A percentile compares a stretch with the other conserved stretches of the same genome.
phyloP scores from a whole-genome alignment of 2,329 filamentous ascomycete species.

The Torrubiella hemipterigena region DNA sequence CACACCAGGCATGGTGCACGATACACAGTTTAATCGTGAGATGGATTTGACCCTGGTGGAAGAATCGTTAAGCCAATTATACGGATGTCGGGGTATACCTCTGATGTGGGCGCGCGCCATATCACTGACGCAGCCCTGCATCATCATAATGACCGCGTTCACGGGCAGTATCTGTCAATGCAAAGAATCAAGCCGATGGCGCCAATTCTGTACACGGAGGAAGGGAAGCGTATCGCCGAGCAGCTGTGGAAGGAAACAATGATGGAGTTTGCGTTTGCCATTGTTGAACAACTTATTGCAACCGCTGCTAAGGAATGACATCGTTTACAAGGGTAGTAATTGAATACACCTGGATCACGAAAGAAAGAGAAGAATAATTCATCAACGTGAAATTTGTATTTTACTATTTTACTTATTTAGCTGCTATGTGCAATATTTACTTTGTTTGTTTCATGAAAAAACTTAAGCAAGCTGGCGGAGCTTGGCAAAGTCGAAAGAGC shows the following conservation, averaged over 20 bases:
- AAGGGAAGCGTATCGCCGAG: slow-evolving; percentile 4
- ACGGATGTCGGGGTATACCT: slow-evolving; percentile 1
- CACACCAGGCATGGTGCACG: slow-evolving; percentile 9
- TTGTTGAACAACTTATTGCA: slow-evolving; percentile 2
- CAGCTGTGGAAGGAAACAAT: slow-evolving; percentile 10
- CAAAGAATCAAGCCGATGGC: slow-evolving; percentile 7
- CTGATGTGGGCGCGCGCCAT: slow-evolving; percentile 5
- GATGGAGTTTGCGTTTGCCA: slow-evolving; percentile 9
- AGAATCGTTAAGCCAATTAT: slow-evolving; percentile 3
- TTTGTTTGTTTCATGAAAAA: too few relatives aligned
- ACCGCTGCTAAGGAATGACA: neutral
- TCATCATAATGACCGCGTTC: slow-evolving; percentile 2
- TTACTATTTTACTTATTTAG: too few relatives aligned
- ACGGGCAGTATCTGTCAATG: slow-evolving; percentile 5
- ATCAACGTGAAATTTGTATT: too few relatives aligned
- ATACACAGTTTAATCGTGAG: slow-evolving; percentile 8
- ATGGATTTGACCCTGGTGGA: slow-evolving; percentile 5
- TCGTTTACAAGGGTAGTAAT: too few relatives aligned
- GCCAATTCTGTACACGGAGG: slow-evolving; percentile 6
- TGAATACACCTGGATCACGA: too few relatives aligned
- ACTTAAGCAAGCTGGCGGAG: neutral
- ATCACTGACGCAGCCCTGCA: slow-evolving; percentile 4
- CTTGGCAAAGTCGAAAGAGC: neutral
- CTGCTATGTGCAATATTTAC: too few relatives aligned
- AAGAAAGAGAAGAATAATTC: too few relatives aligned